phyloP scores from a whole-genome alignment of 345 rosid species.

The Eucalyptus camaldulensis region DNA sequence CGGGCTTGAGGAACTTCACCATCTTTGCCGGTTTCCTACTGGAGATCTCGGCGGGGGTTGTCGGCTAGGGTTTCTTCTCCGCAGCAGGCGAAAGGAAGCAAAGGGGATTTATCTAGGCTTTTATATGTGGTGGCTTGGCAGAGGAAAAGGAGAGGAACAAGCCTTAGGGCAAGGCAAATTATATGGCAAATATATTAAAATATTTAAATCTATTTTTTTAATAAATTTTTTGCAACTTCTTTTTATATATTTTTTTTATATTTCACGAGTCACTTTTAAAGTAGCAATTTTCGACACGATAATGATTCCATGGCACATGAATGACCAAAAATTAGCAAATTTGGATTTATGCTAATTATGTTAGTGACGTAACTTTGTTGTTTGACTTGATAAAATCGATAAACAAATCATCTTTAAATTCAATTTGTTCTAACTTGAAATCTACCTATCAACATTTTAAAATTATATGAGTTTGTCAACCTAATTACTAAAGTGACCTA shows the following conservation, averaged over 20 bases:
- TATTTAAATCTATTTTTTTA: background rate
- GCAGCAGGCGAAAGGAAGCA: background rate
- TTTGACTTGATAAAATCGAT: background rate
- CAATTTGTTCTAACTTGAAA: background rate
- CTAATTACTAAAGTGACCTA: background rate
- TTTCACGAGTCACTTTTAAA: background rate
- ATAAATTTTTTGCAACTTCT: too few relatives aligned
- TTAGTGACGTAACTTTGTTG: background rate
- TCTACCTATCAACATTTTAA: fast-evolving
- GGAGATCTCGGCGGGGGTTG: background rate
- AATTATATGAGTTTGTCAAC: fast-evolving
- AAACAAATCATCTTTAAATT: fast-evolving
- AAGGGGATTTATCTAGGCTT: fast-evolving
- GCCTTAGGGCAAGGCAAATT: background rate
- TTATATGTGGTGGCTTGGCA: background rate
- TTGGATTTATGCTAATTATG: background rate
- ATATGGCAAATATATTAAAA: background rate
- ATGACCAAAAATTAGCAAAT: background rate
- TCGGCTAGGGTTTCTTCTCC: background rate
- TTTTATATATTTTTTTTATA: background rate
- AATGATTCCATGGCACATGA: background rate
- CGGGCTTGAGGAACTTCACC: background rate
- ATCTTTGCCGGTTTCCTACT: background rate
- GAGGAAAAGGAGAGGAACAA: background rate
- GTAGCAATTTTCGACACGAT: background rate